phyloP scores from a whole-genome alignment of 768 basidiomycete genomes.

The Galerina sulciceps region DNA sequence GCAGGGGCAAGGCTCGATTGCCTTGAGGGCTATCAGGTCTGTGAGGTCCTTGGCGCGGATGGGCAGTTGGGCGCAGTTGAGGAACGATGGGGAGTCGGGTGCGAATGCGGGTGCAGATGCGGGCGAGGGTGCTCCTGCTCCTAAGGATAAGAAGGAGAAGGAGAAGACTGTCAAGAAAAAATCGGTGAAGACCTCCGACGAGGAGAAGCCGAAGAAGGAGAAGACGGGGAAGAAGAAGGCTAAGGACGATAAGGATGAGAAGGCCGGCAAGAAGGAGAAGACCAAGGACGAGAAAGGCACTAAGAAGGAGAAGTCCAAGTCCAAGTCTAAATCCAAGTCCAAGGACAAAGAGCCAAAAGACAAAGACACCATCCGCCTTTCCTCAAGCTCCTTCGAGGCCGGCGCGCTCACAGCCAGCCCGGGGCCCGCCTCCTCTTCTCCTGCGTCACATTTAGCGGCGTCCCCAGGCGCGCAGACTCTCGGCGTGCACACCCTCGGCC shows the following conservation, averaged over 20 bases:
- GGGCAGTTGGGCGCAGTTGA: conserved; percentile 71
- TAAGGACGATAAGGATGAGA: conserved; percentile 31
- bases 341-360: conserved; percentile 18
- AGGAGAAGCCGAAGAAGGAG: conserved; percentile 26
- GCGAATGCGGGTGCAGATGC: conserved; percentile 28
- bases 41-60: conserved; percentile 75
- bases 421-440: conserved; percentile 8
- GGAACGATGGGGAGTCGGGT: conserved; percentile 24
- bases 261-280: conserved; percentile 35
- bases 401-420: conserved; percentile 53
- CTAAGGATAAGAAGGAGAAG: conserved; percentile 27
- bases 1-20: conserved; percentile 61
- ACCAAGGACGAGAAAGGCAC: conserved; percentile 38
- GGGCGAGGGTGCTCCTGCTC: conserved; percentile 2
- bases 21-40: conserved; percentile 77
- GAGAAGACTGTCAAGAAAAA: too few species aligned
- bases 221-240: conserved; percentile 41
- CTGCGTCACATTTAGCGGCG: too few species aligned
- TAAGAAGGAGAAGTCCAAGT: conserved; percentile 23
- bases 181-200: conserved; percentile 17
- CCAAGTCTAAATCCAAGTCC: not conserved
- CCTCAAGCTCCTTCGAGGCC: conserved; percentile 70
- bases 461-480: too few species aligned
- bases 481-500: conserved; percentile 40
- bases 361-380: conserved; percentile 44